Percentiles rank a stretch among this genome's conserved stretches.
phyloP scores from a whole-genome alignment of 176 grass and related monocot species.

The Carex cristatella region DNA sequence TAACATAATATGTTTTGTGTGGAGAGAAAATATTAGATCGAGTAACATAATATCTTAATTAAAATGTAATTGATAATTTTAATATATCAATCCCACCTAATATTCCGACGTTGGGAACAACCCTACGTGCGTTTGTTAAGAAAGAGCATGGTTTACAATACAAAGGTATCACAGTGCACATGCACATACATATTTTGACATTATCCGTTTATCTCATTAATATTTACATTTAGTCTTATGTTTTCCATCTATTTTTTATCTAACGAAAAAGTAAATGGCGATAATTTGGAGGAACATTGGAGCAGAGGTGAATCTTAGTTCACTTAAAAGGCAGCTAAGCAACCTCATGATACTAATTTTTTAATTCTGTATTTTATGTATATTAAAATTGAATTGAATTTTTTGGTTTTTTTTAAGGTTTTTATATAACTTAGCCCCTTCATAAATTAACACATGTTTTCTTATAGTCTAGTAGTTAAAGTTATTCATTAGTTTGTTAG shows the following conservation, averaged over 20 bases:
- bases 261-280: background rate
- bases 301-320: no score
- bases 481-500: no score
- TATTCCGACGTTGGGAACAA: background rate
- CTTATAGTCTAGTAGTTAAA: no score
- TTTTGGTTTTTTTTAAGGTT: no score
- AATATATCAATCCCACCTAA: background rate
- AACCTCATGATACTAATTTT: no score
- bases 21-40: background rate
- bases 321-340: no score
- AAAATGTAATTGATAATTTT: background rate
- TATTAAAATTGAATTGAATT: no score
- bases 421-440: no score
- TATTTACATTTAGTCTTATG: background rate
- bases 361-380: no score
- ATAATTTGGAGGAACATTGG: no score
- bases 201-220: background rate
- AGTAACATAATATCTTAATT: background rate
- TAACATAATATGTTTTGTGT: background rate
- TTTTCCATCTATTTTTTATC: background rate
- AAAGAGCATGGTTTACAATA: background rate
- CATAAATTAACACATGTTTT: no score
- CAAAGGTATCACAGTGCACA: background rate
- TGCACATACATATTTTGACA: background rate
- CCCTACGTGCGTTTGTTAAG: background rate